Evolutionary conservation across 495 filamentous ascomycete genomes (phyloP), one percentile per base, ranked within the genome.

Genomic region (Annulohypoxylon nitens): DNA sequence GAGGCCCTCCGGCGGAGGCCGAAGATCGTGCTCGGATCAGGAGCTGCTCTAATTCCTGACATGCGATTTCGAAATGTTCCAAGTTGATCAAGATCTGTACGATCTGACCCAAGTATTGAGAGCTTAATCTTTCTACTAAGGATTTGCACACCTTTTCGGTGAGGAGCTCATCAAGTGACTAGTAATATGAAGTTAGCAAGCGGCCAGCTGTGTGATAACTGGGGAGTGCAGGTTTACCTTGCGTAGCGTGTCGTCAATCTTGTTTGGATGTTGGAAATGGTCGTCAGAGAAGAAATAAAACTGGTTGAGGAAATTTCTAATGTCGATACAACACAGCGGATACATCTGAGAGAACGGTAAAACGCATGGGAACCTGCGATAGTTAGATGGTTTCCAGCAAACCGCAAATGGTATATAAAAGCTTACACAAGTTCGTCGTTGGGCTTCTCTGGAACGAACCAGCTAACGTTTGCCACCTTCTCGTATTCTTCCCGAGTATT

Each of bases 301-400:
- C 76, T 97, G 93, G 79, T 97, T 97, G 30, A 97, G 84, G 76
- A 98, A 97, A 76, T 97, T 97, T 26, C 95, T 89, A 75, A 99
- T 98, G 74, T 98, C 93, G 73, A 97, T 97, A 84, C 96, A 99
- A 81, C 95, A 97, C 36, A 97, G 86, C 4, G 95, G 95, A 79
- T 98, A 99, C 96, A 99, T 98, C 68, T 98, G 95, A 41, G 95
- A 98, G 79, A 99, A 99, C 11, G 96, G 96, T 12, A 99, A 83
- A 60, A 97, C 92, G 78, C 90, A 94, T 3, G 96, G 97, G 76
- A 95, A 97, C 2, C 93, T 95, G 45, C 11, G 67, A 61, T 25
- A 11, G 26, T 80, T 74, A 80, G 74, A 60, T 62, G 33, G 20
- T 3, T 34, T 48, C 36, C 14, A 45, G n/a, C 16, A 16, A 34